Base-by-base conservation (phyloP, 1,284 basidiomycete genomes). In the Pholiota adiposa region DNA sequence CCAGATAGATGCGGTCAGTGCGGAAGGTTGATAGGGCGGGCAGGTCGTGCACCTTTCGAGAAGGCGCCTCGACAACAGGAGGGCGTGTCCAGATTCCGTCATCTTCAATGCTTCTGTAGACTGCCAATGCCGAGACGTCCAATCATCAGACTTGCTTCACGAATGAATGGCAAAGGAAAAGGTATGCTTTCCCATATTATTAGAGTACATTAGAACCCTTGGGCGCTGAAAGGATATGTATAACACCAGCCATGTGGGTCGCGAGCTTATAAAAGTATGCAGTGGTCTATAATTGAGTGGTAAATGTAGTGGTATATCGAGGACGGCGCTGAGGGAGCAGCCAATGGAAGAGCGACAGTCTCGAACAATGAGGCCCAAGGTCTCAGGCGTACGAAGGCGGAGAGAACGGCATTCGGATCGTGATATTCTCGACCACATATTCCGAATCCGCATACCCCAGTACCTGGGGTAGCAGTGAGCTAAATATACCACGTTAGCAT, bases 381-480 rank as follows among this genome's bases (percentile, higher is more conserved):
- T 44, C 19, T 52, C 44, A 62, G 33, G 38, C 60, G 12, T 51
- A 60, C 67, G 61, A 68, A 59, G 61, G 72, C 43, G 78, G 77
- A 21, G 58, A 62, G 8, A 63, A 65, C 43, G 77, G 74, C 44
- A 79, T 66, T 41, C 87, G 80, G 61, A 93, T 88, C 2, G 90
- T 93, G 67, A 97, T 89, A 67, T 94, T 93, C 69, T 98, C 97
- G 3, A 97, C 96, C 36, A 98, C 93, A 76, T 98, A 95, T 71
- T 98, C 96, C 34, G 94, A 94, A 72, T 98, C 97, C 18, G 92
- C 93, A 74, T 98, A 98, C 0, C 95, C 97, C 40, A 99, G 76
- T 8, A 95, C 72, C 63, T 89, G 85, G 14, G 89, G 79, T 44
- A 98, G 90, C 60, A 93, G 85, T 0, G 93, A 89, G 68, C 96